These are phyloP conservation scores for Xylaria sp. DNA, from an alignment of 2,329 filamentous ascomycete species.

Conservation along the genomic window DNA sequence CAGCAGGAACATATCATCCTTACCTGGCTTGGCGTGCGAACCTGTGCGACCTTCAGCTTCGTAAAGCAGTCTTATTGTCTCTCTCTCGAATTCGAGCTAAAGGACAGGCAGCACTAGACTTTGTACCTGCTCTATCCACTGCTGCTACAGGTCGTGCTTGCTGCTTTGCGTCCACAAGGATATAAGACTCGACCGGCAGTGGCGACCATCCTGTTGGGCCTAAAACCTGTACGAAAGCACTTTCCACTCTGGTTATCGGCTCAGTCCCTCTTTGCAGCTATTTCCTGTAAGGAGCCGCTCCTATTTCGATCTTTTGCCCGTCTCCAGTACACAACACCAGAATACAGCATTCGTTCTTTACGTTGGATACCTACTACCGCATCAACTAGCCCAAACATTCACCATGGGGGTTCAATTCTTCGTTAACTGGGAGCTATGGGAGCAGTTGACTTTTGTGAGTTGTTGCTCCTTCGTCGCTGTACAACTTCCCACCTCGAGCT, in stretches of 20 bases:
- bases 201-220: conserved; percentile 1
- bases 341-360: conserved; percentile 33
- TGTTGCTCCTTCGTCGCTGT: background rate
- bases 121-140: conserved; percentile 1
- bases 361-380: conserved; percentile 39
- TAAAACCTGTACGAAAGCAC: conserved; percentile 9
- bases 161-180: background rate
- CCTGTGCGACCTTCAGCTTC: conserved; percentile 19
- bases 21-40: conserved; percentile 11
- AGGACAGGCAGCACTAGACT: conserved; percentile 6
- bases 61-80: background rate
- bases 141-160: conserved; percentile 18
- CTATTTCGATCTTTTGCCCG: conserved; percentile 25
- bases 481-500: conserved; percentile 30
- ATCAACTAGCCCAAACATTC: conserved; percentile 42
- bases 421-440: conserved; percentile 80
- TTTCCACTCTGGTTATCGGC: background rate
- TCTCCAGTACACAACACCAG: conserved; percentile 13
- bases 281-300: conserved; percentile 23
- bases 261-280: conserved; percentile 13
- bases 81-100: background rate
- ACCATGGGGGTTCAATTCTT: conserved; percentile 66
- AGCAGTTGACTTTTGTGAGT: conserved; percentile 90
- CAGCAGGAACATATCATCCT: conserved; percentile 2
- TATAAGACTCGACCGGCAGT: background rate